Conservation (phyloP, 1,284 basidiomycete genomes). For the Inonotus obliquus region DNA sequence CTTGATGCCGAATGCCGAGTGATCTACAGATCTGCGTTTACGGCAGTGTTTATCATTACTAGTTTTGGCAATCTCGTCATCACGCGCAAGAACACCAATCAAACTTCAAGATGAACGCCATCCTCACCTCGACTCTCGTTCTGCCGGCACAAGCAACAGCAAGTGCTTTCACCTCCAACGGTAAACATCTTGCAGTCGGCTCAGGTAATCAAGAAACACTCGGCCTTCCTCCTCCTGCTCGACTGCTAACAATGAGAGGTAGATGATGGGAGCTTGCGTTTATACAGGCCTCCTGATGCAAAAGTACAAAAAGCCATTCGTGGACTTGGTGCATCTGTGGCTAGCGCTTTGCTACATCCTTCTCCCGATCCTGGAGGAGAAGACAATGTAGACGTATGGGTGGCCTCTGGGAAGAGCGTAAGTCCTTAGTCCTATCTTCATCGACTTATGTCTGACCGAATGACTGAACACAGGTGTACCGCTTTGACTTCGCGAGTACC, state of each 20-base stretch:
- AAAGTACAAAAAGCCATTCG: conserved; percentile 63
- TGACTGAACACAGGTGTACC: conserved; percentile 6
- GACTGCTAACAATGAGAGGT: conserved; percentile 4
- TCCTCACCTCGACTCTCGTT: not conserved
- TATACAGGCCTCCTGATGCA: conserved; percentile 54
- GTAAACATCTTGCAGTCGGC: conserved; percentile 32
- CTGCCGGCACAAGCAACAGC: conserved; percentile 11
- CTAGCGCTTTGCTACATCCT: conserved; percentile 45
- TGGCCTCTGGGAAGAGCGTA: conserved; percentile 57
- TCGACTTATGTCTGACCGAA: not conserved
- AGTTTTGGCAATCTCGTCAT: not conserved
- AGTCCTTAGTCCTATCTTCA: conserved; percentile 22
- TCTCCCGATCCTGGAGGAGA: conserved; percentile 28
- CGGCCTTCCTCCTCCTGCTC: conserved; percentile 11
- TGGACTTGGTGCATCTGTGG: conserved; percentile 51
- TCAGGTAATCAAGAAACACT: conserved; percentile 45
- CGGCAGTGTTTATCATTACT: not conserved
- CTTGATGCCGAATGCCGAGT: not conserved
- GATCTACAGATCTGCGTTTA: not conserved
- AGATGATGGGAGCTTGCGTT: conserved; percentile 69
- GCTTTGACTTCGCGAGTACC: conserved; percentile 22
- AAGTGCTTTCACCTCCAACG: conserved; percentile 2
- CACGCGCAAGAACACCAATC: not conserved
- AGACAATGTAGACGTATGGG: conserved; percentile 41
- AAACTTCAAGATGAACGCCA: not conserved